Evolutionary conservation across 768 basidiomycete species (phyloP), one percentile per base, ranked within the genome.

Genomic region (Lactifluus pinguis): DNA sequence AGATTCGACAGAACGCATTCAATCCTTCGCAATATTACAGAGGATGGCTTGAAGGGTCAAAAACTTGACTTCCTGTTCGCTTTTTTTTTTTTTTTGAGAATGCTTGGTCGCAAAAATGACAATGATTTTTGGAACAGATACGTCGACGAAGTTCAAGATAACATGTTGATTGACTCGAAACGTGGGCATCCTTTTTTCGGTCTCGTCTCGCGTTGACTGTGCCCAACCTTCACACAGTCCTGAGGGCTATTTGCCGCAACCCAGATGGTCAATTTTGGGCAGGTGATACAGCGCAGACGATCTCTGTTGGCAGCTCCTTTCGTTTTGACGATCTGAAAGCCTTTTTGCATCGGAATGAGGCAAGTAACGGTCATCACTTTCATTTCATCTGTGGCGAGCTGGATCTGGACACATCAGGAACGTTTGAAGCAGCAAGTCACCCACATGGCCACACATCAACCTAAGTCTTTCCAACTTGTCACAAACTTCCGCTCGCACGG

Each of bases 251-350:
- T 25, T 87, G 85, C 63, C 67, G 71, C 14, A 86, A 87, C 67
- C 78, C 81, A 1, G 74, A 85, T 51, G 86, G 87, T 0, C 70
- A 86, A n/a, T 87, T 89, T 66, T 89, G 86, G 85, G 87, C 87
- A 2, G 87, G 87, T 0, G 87, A 89, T 66, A 88, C 87, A 0
- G 86, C 87, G 0, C 87, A 89, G 62, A 85, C 87, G 0, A 89
- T 89, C 39, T 83, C 84, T 1, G 79, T 80, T 2, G 87, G 86
- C 15, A 85, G 83, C 60, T 79, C 84, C 0, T 89, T 89, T 67
- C 72, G 82, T 19, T 89, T 89, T 66, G 73, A 85, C 57, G 87
- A 87, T 47, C 65, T 89, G 55, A 87, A 84, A 66, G 79, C 86
- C 0, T 85, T 84, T 65, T 66, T 85, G 47, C 80, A 78, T 58